Evolutionary conservation across 2,329 filamentous ascomycete genomes (phyloP).

Genomic region (Calonectria honghensis): DNA sequence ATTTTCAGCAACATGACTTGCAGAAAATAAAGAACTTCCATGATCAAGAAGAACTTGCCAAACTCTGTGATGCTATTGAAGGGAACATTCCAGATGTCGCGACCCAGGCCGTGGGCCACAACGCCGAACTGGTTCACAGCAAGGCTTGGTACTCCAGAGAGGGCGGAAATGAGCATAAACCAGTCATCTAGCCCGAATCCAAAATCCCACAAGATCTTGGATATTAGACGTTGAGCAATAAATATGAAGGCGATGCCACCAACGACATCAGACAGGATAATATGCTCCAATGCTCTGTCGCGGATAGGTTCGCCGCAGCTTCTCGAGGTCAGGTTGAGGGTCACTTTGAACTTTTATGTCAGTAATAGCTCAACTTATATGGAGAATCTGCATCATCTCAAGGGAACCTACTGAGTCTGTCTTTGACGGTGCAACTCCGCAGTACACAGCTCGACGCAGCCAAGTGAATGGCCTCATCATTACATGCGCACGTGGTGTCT

Average conservation of each 20-base stretch:
- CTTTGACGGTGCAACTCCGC: slow-evolving; percentile 12
- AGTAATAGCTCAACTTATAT: neutral
- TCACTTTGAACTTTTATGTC: neutral
- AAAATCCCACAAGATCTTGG: neutral
- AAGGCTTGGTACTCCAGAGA: slow-evolving; percentile 9
- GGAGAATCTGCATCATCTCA: too few species aligned
- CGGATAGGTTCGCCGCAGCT: slow-evolving; percentile 2
- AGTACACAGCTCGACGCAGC: neutral
- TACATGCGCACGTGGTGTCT: slow-evolving; percentile 3
- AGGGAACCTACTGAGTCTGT: slow-evolving; percentile 4
- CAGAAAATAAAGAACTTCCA: slow-evolving; percentile 16
- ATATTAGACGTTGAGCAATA: slow-evolving; percentile 16
- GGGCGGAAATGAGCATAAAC: slow-evolving; percentile 6
- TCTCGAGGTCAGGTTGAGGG: neutral
- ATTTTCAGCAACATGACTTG: slow-evolving; percentile 22
- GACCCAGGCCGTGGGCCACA: slow-evolving; percentile 7
- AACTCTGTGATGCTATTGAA: slow-evolving; percentile 16
- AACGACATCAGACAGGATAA: neutral
- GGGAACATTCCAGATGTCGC: slow-evolving; percentile 8
- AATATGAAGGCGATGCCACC: slow-evolving; percentile 1
- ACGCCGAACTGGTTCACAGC: slow-evolving; percentile 16
- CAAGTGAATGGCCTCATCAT: neutral
- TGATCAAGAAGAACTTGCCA: neutral
- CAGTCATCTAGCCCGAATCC: slow-evolving; percentile 11
- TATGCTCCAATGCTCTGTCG: neutral